These are phyloP conservation scores for Colletotrichum spaethianum DNA, from an alignment of 2,329 filamentous ascomycete genomes.

Conservation along the genomic window DNA sequence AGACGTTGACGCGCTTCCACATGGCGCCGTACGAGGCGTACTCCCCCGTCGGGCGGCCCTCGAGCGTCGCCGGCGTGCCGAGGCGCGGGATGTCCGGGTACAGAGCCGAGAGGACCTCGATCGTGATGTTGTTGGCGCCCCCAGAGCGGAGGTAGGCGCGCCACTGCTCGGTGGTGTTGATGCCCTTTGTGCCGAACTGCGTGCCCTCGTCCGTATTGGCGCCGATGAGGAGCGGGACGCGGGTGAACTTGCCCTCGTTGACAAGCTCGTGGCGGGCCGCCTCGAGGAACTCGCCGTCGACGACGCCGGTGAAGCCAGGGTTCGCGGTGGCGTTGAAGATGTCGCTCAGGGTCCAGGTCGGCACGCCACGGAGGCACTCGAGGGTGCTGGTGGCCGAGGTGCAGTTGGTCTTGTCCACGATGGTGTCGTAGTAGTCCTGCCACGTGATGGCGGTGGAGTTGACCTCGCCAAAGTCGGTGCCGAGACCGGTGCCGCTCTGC, in stretches of 20 bases:
- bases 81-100: constrained; percentile 66
- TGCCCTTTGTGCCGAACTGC: constrained; percentile 65
- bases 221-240: constrained; percentile 75
- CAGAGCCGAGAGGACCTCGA: constrained; percentile 55
- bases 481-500: constrained; percentile 61
- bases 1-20: constrained; percentile 69
- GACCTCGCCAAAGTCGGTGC: constrained; percentile 52
- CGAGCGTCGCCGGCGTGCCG: constrained; percentile 62
- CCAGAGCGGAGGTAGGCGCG: constrained; percentile 52
- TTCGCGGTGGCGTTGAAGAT: constrained; percentile 48
- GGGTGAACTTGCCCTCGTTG: constrained; percentile 70
- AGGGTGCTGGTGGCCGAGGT: constrained; percentile 44
- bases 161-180: constrained; percentile 70
- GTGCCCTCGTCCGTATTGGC: constrained; percentile 77
- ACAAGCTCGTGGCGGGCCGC: constrained; percentile 65
- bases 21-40: constrained; percentile 56
- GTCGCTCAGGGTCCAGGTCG: constrained; percentile 48
- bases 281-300: constrained; percentile 60
- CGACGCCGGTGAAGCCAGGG: constrained; percentile 43
- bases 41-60: constrained; percentile 46
- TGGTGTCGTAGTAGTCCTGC: constrained; percentile 37
- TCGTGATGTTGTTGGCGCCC: constrained; percentile 45
- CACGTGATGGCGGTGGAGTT: constrained; percentile 37
- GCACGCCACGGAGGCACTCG: constrained; percentile 50
- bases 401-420: constrained; percentile 42